A percentile compares a stretch with the other conserved stretches of the same genome.
Evolutionary conservation across 176 grass and related monocot species (phyloP).

Genomic region (Cenchrus fungigraminus): DNA sequence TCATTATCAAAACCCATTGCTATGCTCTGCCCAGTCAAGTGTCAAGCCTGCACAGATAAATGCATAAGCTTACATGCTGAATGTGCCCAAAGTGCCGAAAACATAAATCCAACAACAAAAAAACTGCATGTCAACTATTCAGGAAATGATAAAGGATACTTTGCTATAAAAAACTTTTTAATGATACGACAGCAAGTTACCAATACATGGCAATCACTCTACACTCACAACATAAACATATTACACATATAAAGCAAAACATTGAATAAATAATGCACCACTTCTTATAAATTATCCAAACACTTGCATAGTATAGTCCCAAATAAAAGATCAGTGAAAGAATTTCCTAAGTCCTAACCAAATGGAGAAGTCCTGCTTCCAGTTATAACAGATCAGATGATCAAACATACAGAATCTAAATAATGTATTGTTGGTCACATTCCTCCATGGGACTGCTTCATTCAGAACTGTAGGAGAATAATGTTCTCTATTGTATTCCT

Average conservation of each 20-base stretch:
- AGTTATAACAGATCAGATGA: conserved; percentile 13
- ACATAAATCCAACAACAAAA: conserved; percentile 6
- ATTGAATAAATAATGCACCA: not conserved
- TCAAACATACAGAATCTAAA: not conserved
- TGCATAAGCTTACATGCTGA: not conserved
- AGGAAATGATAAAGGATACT: not conserved
- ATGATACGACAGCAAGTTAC: not conserved
- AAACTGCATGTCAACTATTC: not conserved
- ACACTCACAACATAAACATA: conserved; percentile 17
- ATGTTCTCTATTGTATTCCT: too few relatives aligned
- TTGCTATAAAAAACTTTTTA: conserved; percentile 4
- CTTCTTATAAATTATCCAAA: conserved; percentile 6
- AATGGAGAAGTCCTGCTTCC: conserved; percentile 15
- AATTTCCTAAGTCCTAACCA: not conserved
- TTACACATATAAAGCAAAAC: not conserved
- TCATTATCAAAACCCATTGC: conserved; percentile 97
- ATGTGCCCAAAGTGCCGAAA: conserved; percentile 15
- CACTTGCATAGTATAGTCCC: not conserved
- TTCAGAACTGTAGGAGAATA: not conserved
- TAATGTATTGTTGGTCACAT: not conserved
- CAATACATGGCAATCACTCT: conserved; percentile 1
- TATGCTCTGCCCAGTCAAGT: conserved; percentile 10
- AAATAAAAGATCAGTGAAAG: not conserved
- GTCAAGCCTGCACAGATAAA: conserved; percentile 43
- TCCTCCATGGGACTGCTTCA: not conserved